Percentiles rank a stretch among this genome's conserved stretches.
Conservation (phyloP, 495 filamentous ascomycete species). For the Trichocladium uniseriatum region DNA sequence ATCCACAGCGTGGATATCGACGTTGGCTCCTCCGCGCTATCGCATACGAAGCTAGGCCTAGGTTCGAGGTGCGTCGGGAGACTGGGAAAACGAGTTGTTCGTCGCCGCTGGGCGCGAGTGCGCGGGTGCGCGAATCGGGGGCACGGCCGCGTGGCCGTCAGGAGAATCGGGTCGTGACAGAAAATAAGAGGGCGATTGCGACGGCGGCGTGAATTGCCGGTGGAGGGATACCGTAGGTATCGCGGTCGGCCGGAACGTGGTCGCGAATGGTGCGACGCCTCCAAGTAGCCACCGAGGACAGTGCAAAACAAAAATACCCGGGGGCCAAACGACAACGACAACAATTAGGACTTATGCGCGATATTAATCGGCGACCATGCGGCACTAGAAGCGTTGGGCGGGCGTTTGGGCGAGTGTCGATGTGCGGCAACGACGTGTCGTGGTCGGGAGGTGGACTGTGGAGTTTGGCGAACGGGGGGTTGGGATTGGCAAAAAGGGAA, state of each 20-base stretch:
- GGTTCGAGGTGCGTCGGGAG: conserved; percentile 1
- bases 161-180: neutral
- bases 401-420: conserved; percentile 14
- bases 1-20: conserved; percentile 47
- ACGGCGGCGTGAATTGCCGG: conserved; percentile 7
- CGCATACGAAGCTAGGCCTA: conserved; percentile 32
- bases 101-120: neutral
- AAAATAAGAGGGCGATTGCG: conserved; percentile 8
- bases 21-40: conserved; percentile 27
- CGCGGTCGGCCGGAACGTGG: conserved; percentile 1
- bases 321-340: neutral
- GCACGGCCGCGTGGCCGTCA: conserved; percentile 10
- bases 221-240: no score
- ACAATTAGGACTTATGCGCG: neutral
- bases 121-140: conserved; percentile 4
- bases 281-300: neutral
- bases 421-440: conserved; percentile 26
- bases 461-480: conserved; percentile 28
- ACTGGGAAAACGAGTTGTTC: neutral
- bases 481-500: conserved; percentile 16
- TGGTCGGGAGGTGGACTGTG: conserved; percentile 24
- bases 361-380: neutral
- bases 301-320: neutral
- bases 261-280: conserved; percentile 3
- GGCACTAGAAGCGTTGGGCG: conserved; percentile 6